These are phyloP conservation scores for Stachybotrys chlorohalonatus DNA, from an alignment of 2,329 filamentous ascomycete genomes.

Conservation along the genomic window DNA sequence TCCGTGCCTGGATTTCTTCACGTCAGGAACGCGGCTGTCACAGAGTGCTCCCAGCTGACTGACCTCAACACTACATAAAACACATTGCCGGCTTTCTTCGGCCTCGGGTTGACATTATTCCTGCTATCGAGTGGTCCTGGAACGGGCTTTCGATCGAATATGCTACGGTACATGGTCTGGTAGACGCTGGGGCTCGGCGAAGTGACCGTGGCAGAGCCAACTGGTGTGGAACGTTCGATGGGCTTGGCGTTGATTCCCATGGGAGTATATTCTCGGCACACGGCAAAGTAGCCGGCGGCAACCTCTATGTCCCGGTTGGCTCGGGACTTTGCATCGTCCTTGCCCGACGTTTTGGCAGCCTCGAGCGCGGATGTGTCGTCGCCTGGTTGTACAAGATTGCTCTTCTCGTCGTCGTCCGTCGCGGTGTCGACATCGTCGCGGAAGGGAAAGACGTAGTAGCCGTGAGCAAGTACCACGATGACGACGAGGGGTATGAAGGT, in stretches of 20 bases:
- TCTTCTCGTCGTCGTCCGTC: slow-evolving; percentile 16
- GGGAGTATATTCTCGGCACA: slow-evolving; percentile 85
- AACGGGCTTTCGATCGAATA: slow-evolving; percentile 71
- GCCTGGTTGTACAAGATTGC: slow-evolving; percentile 43
- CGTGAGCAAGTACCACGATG: slow-evolving; percentile 50
- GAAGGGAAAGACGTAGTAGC: slow-evolving; percentile 58
- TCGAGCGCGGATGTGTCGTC: slow-evolving; percentile 60
- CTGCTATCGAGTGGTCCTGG: slow-evolving; percentile 38
- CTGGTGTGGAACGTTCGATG: slow-evolving; percentile 74
- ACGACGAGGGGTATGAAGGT: slow-evolving; percentile 76
- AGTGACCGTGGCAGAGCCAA: slow-evolving; percentile 64
- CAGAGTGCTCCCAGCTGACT: slow-evolving; percentile 11
- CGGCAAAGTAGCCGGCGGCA: slow-evolving; percentile 88
- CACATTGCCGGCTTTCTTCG: slow-evolving; percentile 68
- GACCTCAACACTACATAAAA: slow-evolving; percentile 88
- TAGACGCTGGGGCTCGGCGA: slow-evolving; percentile 88
- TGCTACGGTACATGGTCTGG: slow-evolving; percentile 93
- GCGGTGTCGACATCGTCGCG: slow-evolving; percentile 28
- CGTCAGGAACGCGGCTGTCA: slow-evolving; percentile 4
- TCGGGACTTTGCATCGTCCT: slow-evolving; percentile 50
- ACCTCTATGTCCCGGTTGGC: slow-evolving; percentile 60
- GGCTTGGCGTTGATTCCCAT: slow-evolving; percentile 90
- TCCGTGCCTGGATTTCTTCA: slow-evolving; percentile 55
- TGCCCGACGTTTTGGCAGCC: slow-evolving; percentile 46
- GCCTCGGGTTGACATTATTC: slow-evolving; percentile 39